These are phyloP conservation scores for Nothophytophthora sp. DNA, from an alignment of 352 stramenopile genomes.

Conservation along the genomic window DNA sequence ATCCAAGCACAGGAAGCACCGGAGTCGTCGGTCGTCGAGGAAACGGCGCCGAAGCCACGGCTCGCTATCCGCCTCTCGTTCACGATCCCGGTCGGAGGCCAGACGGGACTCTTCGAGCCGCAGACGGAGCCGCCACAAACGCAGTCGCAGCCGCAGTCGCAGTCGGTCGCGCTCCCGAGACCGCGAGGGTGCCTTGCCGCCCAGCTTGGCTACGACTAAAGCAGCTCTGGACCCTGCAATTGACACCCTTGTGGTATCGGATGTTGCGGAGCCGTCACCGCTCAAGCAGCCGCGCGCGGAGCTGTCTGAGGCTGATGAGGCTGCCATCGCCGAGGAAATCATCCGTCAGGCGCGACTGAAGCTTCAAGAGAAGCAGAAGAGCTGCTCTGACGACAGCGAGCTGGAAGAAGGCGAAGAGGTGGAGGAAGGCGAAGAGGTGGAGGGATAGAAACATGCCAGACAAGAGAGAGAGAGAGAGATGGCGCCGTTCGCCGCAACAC, in stretches of 20 bases:
- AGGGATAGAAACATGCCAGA: conserved; percentile 30
- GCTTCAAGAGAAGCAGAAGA: conserved; percentile 44
- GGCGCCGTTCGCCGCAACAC: no score
- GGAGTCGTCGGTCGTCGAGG: conserved; percentile 16
- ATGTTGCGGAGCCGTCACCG: conserved; percentile 17
- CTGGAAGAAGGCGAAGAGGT: conserved; percentile 66
- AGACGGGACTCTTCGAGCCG: conserved; percentile 14
- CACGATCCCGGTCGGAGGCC: conserved; percentile 33
- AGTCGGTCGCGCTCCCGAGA: conserved; percentile 27
- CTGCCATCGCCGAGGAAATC: conserved; percentile 59
- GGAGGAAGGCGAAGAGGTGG: conserved; percentile 34
- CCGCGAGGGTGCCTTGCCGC: conserved; percentile 14
- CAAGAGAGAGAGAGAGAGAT: no score
- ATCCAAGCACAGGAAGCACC: conserved; percentile 26
- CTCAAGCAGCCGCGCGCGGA: conserved; percentile 13
- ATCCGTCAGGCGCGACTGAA: conserved; percentile 69
- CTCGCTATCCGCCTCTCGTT: conserved; percentile 38
- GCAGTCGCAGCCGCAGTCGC: conserved; percentile 32
- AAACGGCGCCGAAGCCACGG: conserved; percentile 27
- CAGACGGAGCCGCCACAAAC: conserved; percentile 14
- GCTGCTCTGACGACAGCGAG: conserved; percentile 34
- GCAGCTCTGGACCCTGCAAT: conserved; percentile 3
- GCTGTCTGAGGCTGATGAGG: conserved; percentile 49
- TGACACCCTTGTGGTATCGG: neutral
- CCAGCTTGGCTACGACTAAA: conserved; percentile 17